Evolutionary conservation across 1,284 basidiomycete species (phyloP), one percentile per base, ranked within the genome.

Genomic region (Tremellales sp.): DNA sequence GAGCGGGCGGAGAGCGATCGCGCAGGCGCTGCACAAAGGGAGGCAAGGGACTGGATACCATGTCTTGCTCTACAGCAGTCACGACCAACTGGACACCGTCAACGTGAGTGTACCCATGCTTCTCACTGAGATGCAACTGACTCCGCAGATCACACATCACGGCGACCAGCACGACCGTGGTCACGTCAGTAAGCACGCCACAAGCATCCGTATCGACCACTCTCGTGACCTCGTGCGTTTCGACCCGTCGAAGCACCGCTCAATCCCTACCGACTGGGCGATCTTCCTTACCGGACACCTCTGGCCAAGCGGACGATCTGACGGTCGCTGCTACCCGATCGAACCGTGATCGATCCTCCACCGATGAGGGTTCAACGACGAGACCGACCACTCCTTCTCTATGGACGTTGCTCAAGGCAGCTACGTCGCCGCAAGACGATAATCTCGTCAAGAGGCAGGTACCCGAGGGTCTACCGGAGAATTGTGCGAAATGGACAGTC

Each of bases 41-140:
- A n/a, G n/a, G n/a, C n/a, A 6, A 7, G 13, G 33, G 19, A 36
- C 4, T 15, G 13, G 33, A 15, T 4, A 36, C 15, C 2, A 54
- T 50, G 49, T 40, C 46, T 3, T 57, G 56, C 27, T 48, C 56
- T 3, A 54, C 53, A 6, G 49, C 59, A 2, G 53, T 54, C 12
- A 49, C 52, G 22, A 61, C 59, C 3, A 29, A 54, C 4, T 61
- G 52, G 24, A 40, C 52, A 12, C 50, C 57, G 1, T 51, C 54
- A 10, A 58, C 52, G 59, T 61, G 51, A 51, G 57, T 53, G 12
- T 15, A 11, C 6, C 15, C 8, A 22, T 25, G 26, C 21, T n/a
- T 31, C 8, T 31, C 21, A 7, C 19, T 11, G 23, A 7, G 6
- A 27, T 23, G 23, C n/a, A 36, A 23, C 36, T 45, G 22, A 15